These are phyloP conservation scores for Coffea humblotiana DNA, from an alignment of 305 asterid genomes.

Conservation along the genomic window DNA sequence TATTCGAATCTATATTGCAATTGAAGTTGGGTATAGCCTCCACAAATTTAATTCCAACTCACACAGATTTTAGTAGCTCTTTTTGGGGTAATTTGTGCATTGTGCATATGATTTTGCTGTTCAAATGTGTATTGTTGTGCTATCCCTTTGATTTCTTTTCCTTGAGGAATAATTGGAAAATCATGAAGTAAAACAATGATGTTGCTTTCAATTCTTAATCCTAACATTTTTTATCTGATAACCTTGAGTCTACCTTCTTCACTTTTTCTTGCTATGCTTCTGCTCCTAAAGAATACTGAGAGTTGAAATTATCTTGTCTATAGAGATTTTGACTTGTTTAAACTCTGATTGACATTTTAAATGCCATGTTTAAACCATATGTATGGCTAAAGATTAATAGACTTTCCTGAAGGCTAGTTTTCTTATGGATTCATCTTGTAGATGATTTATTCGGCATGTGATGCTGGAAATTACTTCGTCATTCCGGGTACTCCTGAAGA, in stretches of 20 bases:
- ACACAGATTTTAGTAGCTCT: no score
- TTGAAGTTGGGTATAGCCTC: background rate
- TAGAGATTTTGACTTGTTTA: slow-evolving; percentile 10
- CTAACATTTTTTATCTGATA: background rate
- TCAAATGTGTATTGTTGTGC: background rate
- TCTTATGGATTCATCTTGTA: slow-evolving; percentile 35
- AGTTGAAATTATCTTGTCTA: slow-evolving; percentile 1
- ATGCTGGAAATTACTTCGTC: slow-evolving; percentile 88
- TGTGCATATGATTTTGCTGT: background rate
- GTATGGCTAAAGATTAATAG: background rate
- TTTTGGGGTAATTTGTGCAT: background rate
- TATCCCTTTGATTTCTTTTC: background rate
- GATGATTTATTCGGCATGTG: slow-evolving; percentile 72
- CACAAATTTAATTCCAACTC: background rate
- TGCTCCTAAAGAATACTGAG: background rate
- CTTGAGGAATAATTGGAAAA: background rate
- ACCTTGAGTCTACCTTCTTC: slow-evolving; percentile 1
- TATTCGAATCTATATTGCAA: background rate
- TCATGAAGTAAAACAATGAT: background rate
- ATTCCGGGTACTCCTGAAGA: slow-evolving; percentile 81
- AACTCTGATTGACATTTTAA: slow-evolving; percentile 3
- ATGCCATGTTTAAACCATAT: background rate
- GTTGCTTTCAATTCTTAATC: background rate
- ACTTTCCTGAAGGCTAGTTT: slow-evolving; percentile 11
- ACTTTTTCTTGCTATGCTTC: background rate